Base-by-base conservation (phyloP, 345 rosid species). In the Eucalyptus marginata region DNA sequence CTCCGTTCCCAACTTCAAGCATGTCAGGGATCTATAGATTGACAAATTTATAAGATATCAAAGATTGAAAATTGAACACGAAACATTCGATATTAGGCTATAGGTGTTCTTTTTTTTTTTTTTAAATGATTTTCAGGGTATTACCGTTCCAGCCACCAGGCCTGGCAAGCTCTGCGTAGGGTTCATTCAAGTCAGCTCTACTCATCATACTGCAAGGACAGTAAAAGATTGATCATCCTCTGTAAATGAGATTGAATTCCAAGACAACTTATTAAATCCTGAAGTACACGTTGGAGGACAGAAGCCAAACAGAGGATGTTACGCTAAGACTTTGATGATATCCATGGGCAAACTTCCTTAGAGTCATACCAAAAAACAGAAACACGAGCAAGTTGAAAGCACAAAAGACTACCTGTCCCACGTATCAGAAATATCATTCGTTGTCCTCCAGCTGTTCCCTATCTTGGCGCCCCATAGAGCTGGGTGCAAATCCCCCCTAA, bases 361-460 rank as follows among this genome's bases (percentile, higher is more conserved):
- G 29, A 31, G 17, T 85, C 62, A 20, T 51, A 56, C 62, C 29
- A 86, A 52, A 52, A 43, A 43, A 86, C 10, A 36, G 7, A 33
- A 86, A 52, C 16, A 3, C 40, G 49, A 88, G 58, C 40, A 4
- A 8, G 56, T 46, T 51, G 49, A 43, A 88, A 86, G 87, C 85
- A 68, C n/a, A 66, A 16, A 56, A 56, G 29, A 56, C 62, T 56
- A 97, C 98, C 97, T 95, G 33, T 90, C 90, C 98, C 99, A 97
- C 7, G 64, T 91, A 92, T 97, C 98, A 68, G 90, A 20, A 90
- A 97, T 97, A 90, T 96, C 98, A 56, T 91, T 92, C 51, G 99
- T 96, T n/a, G 99, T 97, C 92, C 99, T 96, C 98, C 99, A 97
- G 92, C 99, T 96, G 91, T 97, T 97, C 87, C 99, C 99, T 52